Base-by-base conservation (phyloP, 495 filamentous ascomycete species). In the Penicillium antarcticum region DNA sequence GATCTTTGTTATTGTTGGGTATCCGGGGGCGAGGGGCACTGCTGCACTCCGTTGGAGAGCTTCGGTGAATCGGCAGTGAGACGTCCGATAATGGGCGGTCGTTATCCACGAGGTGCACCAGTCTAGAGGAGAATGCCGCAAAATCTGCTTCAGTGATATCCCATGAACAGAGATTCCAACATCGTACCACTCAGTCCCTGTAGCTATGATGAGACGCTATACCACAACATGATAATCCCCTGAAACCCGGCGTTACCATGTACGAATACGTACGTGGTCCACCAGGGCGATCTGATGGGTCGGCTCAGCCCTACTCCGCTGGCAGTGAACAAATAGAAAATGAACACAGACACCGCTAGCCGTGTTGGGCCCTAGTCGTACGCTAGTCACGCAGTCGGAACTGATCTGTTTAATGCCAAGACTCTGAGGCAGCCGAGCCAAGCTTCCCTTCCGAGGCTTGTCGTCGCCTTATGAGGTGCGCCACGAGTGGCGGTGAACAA, bases 391-490 rank as follows among this genome's bases (percentile, higher is more conserved):
- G 51, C 46, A 47, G 31, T 52, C 44, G 31, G 29, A 43, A 36
- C 32, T 48, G 38, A 36, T 32, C 24, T 14, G 32, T 31, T 33
- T 9, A 33, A 31, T 12, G 38, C 47, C 39, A 36, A 36, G 33
- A 37, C 36, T 40, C 11, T 34, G 35, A 18, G 12, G 40, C 36
- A 45, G 17, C 51, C 57, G 62, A 62, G 65, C 65, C 58, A 68
- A 68, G 65, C 60, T 58, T 66, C 52, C 52, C 53, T 46, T 58
- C 53, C 12, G 54, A 68, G 53, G 65, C 63, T 66, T 68, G 65
- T 60, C 52, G 21, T 26, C 49, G 61, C 61, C 64, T 40, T 58
- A 60, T 17, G 21, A 29, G 39, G 29, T 55, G 58, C 51, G 45
- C 52, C 49, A 55, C 54, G 34, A 55, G 51, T 61, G 51, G 61